Base-by-base conservation (phyloP, 1,284 basidiomycete species). In the Austroboletus olivaceoglutinosus region DNA sequence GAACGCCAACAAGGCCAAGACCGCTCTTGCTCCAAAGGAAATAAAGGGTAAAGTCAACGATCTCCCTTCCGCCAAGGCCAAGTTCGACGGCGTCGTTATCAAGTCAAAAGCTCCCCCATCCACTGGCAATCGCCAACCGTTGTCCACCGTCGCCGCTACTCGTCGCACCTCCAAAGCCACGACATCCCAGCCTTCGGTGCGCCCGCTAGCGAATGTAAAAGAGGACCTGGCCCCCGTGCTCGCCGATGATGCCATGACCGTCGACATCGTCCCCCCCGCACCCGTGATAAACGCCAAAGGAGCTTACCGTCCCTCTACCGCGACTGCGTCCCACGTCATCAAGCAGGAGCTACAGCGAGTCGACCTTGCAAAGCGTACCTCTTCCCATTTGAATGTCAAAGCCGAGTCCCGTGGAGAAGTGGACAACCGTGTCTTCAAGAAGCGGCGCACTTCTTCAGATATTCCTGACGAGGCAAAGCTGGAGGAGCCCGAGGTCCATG, bases 381-480 rank as follows among this genome's bases (percentile, higher is more conserved):
- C 63, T 0, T 66, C 68, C 7, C 54, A 66, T 36, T 42, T 65
- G 6, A 60, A 58, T 4, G 45, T 61, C 25, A 68, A 68, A 39
- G 34, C 54, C 1, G 66, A 67, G 11, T 53, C 63, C 21, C 72
- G 68, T 16, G 83, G 82, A 37, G 73, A 72, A 8, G 77, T 79
- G 43, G 75, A 74, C 13, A 69, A 70, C 39, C 81, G 82, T 13
- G 80, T 76, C 6, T 77, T 77, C 60, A 90, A 90, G 74, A 86
- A 86, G 62, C 76, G 82, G 56, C 74, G 86, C 23, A 90, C 88
- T 6, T 89, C 87, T 10, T 86, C 85, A 0, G 83, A 86, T 18
- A 59, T 70, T 6, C 83, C 81, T 1, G 81, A 85, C 41, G 82
- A 81, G 30, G 66, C 67, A 27, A 70, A 70, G 30, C 57, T 76